Percentiles rank a stretch among this genome's conserved stretches.
Conservation (phyloP, 1,139 yeast genomes). For the Pichia cactophila region DNA sequence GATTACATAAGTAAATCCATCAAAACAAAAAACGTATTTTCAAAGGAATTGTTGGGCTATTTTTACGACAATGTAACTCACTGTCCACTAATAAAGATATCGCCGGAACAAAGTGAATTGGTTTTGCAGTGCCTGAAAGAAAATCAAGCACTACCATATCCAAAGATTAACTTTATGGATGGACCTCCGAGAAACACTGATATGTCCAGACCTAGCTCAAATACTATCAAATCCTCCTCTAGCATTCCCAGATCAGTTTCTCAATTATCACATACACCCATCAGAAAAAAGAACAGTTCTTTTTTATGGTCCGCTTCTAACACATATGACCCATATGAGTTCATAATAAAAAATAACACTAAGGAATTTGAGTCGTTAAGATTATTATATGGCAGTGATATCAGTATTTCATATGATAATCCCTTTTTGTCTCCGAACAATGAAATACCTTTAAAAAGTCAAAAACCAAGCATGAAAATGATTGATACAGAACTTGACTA, state of each 20-base stretch:
- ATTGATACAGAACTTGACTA: slow-evolving; percentile 14
- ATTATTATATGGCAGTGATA: slow-evolving; percentile 6
- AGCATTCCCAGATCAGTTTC: slow-evolving; percentile 4
- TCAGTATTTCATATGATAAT: slow-evolving; percentile 15
- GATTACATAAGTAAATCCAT: slow-evolving; percentile 26
- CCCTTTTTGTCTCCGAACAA: slow-evolving; percentile 21
- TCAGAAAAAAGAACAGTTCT: slow-evolving; percentile 23
- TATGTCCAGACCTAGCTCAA: not conserved
- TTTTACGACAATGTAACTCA: slow-evolving; percentile 57
- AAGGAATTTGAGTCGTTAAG: slow-evolving; percentile 20
- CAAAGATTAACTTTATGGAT: slow-evolving; percentile 17
- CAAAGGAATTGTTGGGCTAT: slow-evolving; percentile 40
- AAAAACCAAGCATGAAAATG: slow-evolving; percentile 13
- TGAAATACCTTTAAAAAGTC: not conserved
- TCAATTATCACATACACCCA: slow-evolving; percentile 4
- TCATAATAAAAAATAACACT: slow-evolving; percentile 20
- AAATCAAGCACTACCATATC: slow-evolving; percentile 22
- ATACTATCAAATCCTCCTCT: slow-evolving; percentile 2
- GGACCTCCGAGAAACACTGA: not conserved
- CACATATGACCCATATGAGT: slow-evolving; percentile 30
- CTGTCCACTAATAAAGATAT: slow-evolving; percentile 39
- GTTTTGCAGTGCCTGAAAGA: slow-evolving; percentile 16
- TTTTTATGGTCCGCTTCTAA: slow-evolving; percentile 22
- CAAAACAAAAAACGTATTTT: slow-evolving; percentile 6
- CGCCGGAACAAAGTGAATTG: slow-evolving; percentile 19